Evolutionary conservation across 2,329 filamentous ascomycete species (phyloP), one percentile per base, ranked within the genome.

Genomic region (Plectosphaerella plurivora): DNA sequence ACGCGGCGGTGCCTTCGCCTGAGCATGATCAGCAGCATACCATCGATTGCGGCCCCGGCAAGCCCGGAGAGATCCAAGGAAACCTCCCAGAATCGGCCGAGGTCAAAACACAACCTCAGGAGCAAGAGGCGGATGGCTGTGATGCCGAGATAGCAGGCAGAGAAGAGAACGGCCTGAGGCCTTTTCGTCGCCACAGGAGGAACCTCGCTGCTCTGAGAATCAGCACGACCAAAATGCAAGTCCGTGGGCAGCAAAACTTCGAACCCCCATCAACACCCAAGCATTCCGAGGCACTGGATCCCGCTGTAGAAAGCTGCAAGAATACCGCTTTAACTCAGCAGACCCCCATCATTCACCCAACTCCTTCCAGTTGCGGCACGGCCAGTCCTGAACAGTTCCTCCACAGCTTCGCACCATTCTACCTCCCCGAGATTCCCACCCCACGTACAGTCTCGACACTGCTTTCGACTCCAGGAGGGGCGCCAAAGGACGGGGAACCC

Each of bases 151-250:
- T 33, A 8, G 11, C 11, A 9, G 25, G 35, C 25, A n/a, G 15
- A 10, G 12, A 33, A 10, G 33, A 41, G 10, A 51, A 50, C 25
- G 48, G 51, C 22, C 55, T 45, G 10, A 35, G 41, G 5, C 56
- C 47, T 18, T 47, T 45, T 18, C 54, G 52, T 28, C 52, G 61
- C 11, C 65, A 69, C 45, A 60, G 60, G 25, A 61, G 63, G 28
- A 64, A 63, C 14, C 47, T 53, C 44, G 63, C 65, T 22, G 59
- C 61, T 20, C 47, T 57, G 44, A 51, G 55, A 7, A 61, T 65
- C 12, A 58, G 39, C 28, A 58, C 51, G 8, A 50, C 53, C 8
- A 54, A 57, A 15, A 45, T 56, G 7, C 50, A 49, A 25, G 28
- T 9, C 28, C 8, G 28, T 12, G 11, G 8, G 8, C 28, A 33